Conservation (phyloP, 129 eudicot genomes). For the Erigeron canadensis region DNA sequence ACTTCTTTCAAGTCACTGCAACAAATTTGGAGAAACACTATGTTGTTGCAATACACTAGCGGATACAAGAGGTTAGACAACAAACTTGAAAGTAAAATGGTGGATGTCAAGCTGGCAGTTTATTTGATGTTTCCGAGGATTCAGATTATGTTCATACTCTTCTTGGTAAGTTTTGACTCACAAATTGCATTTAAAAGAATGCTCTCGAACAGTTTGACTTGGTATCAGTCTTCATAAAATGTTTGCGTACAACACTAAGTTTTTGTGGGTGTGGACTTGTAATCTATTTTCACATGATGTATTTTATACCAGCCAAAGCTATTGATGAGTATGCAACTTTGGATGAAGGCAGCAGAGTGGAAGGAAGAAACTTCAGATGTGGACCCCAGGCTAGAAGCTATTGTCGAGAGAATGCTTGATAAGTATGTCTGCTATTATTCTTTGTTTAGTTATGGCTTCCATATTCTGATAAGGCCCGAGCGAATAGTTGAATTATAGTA, state of each 20-base stretch:
- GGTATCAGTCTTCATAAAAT: slow-evolving; percentile 1
- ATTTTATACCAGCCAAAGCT: slow-evolving; percentile 73
- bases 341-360: slow-evolving; percentile 76
- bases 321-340: slow-evolving; percentile 91
- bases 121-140: slow-evolving; percentile 91
- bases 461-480: neutral
- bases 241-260: neutral
- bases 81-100: slow-evolving; percentile 59
- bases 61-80: slow-evolving; percentile 56
- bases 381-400: slow-evolving; percentile 93
- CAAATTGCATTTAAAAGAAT: neutral
- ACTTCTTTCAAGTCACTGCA: slow-evolving; percentile 45
- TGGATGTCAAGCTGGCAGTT: slow-evolving; percentile 67
- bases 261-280: neutral
- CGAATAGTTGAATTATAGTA: too few relatives aligned
- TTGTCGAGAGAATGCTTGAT: slow-evolving; percentile 92
- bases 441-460: neutral
- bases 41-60: slow-evolving; percentile 44
- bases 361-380: slow-evolving; percentile 52
- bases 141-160: slow-evolving; percentile 89
- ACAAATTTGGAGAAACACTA: slow-evolving; percentile 48
- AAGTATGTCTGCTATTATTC: slow-evolving; percentile 53
- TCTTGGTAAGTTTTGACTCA: slow-evolving; percentile 52
- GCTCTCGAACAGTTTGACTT: neutral
- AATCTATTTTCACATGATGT: neutral